These are phyloP conservation scores for Starmerella powellii DNA, from an alignment of 805 yeast genomes.

Conservation along the genomic window DNA sequence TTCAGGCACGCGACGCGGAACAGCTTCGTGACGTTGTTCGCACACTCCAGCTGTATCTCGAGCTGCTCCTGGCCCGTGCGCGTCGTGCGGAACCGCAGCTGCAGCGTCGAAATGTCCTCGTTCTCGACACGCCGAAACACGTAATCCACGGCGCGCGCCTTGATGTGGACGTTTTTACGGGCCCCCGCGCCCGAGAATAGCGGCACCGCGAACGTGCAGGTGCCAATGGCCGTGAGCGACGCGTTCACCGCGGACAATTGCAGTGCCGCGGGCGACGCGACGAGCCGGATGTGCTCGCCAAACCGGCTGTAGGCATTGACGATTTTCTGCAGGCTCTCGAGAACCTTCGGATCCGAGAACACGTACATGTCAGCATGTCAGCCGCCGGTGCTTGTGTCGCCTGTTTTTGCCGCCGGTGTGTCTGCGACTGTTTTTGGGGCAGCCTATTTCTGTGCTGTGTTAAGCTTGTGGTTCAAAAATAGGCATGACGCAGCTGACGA, in stretches of 20 bases:
- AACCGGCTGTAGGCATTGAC: conserved; percentile 9
- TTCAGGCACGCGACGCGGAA: conserved; percentile 12
- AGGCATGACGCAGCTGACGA: too few relatives aligned
- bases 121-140: conserved; percentile 9
- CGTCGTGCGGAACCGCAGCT: conserved; percentile 7
- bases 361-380: conserved; percentile 15
- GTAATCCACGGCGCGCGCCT: conserved; percentile 17
- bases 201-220: conserved; percentile 2
- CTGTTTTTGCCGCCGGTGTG: too few relatives aligned
- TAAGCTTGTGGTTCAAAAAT: too few relatives aligned
- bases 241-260: conserved; percentile 11
- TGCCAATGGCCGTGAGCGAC: conserved; percentile 12
- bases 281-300: conserved; percentile 15
- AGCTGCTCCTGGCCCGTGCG: conserved; percentile 14
- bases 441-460: too few relatives aligned
- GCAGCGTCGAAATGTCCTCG: conserved; percentile 3
- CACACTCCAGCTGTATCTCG: conserved; percentile 5
- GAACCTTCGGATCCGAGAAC: conserved; percentile 11
- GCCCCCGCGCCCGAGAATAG: conserved; percentile 10
- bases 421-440: too few relatives aligned
- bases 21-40: conserved; percentile 6
- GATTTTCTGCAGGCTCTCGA: conserved; percentile 6
- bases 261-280: conserved; percentile 5
- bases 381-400: too few relatives aligned
- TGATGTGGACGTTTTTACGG: conserved; percentile 7